phyloP scores from a whole-genome alignment of 1,139 yeast species.

The Tardiomyces depauwii region DNA sequence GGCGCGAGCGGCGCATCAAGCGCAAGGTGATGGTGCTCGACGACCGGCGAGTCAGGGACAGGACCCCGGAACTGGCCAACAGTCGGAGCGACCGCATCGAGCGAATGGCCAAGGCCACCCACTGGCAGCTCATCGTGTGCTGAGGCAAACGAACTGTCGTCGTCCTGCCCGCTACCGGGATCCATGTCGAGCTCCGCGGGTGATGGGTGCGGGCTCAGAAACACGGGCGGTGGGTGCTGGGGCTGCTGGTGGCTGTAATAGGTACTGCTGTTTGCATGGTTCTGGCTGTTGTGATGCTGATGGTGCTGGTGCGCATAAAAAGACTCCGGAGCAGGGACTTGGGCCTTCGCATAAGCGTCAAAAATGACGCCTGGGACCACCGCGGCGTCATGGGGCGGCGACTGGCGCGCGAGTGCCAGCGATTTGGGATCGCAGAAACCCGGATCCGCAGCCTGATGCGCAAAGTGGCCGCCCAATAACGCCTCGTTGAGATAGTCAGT shows the following conservation, averaged over 20 bases:
- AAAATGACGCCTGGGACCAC: not conserved
- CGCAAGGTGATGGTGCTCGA: too few relatives aligned
- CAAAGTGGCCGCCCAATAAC: not conserved
- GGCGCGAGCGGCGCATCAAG: too few relatives aligned
- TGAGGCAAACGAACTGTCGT: too few relatives aligned
- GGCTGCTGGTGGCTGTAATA: not conserved
- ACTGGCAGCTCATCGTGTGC: too few relatives aligned
- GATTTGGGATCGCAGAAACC: constrained; percentile 16
- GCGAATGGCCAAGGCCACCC: too few relatives aligned
- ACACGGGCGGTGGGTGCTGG: not conserved
- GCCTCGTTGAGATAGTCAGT: not conserved
- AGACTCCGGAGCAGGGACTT: too few relatives aligned
- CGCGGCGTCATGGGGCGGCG: not conserved
- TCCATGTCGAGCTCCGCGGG: not conserved
- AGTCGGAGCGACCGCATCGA: too few relatives aligned
- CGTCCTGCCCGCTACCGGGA: too few relatives aligned
- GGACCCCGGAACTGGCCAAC: too few relatives aligned
- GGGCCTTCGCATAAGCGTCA: not conserved
- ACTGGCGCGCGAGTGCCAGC: constrained; percentile 8
- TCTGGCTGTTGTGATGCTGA: too few relatives aligned
- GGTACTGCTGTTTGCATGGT: not conserved
- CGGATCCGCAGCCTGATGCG: not conserved
- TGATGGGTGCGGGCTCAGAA: not conserved
- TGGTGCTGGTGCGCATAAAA: too few relatives aligned
- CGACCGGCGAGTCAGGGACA: too few relatives aligned